Evolutionary conservation across 2,329 filamentous ascomycete species (phyloP), one percentile per base, ranked within the genome.

Genomic region (Gaeumannomyces sp.): DNA sequence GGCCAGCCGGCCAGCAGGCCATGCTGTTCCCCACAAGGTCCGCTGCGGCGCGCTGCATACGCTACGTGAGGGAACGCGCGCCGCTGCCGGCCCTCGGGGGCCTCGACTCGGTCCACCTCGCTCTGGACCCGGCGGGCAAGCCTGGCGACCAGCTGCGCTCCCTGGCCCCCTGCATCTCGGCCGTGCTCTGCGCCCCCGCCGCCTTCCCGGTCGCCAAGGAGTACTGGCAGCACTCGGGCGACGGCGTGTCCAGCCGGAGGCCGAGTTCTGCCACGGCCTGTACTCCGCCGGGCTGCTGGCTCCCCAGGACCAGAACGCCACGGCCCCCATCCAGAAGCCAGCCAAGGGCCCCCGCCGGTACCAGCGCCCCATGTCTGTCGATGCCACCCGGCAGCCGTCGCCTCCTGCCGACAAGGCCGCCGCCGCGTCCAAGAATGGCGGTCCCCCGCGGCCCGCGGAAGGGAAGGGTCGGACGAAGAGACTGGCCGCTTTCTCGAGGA

Each of bases 141-240:
- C 75, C 79, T 6, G 78, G 84, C 1, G 76, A 82, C 6, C 77
- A 81, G 45, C 79, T 88, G n/a, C 77, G 75, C 60, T 79, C 81
- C 53, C 76, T 90, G 33, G 78, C 79, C 2, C 88, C 89, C 0
- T 80, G 82, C 13, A 79, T 93, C 28, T 90, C 85, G 1, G 88
- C 87, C 29, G 87, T 97, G 3, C 73, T 98, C 58, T 92, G 89
- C 70, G 85, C 88, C 0, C 80, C 83, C 60, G 84, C 87, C 16
- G 78, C 86, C 25, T 93, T 89, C 70, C 78, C 85, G 5, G 76
- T 90, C 66, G 91, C 92, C n/a, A 98, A 97, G 76, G 86, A 93
- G 71, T 97, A 96, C 72, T 99, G 95, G 95, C 95, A 98, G 75
- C 95, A 99, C 75, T 90, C 91, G 0, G 95, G 95, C 27, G 93